Evolutionary conservation across 192 early-diverging fungal species (phyloP).

Genomic region (Backusella westeae): DNA sequence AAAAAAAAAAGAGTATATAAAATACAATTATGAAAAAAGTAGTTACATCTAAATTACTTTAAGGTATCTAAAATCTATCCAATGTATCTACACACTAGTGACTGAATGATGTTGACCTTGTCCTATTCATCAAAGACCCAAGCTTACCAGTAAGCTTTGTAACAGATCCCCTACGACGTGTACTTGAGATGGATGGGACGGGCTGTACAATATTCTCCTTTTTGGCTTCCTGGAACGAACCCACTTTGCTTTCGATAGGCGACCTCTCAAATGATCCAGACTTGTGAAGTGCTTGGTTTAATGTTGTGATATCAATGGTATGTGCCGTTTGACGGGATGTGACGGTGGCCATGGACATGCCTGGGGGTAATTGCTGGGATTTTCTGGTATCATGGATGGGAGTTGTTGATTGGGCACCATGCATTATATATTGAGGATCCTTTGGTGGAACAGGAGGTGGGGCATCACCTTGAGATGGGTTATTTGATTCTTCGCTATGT

Average conservation of each 20-base stretch:
- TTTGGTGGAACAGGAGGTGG: conserved; percentile 17
- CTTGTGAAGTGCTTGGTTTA: not conserved
- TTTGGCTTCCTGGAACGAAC: not conserved
- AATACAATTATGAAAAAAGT: not conserved
- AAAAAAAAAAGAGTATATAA: not conserved
- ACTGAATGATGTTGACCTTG: conserved; percentile 6
- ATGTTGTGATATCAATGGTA: conserved; percentile 7
- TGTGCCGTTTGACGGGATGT: conserved; percentile 8
- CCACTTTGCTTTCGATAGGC: not conserved
- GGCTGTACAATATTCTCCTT: not conserved
- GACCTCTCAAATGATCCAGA: not conserved
- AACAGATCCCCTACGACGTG: conserved; percentile 6
- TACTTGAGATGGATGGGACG: not conserved
- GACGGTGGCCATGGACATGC: conserved; percentile 6
- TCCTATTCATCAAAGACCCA: conserved; percentile 2
- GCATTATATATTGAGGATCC: not conserved
- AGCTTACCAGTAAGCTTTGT: conserved; percentile 15
- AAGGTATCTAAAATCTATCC: not conserved
- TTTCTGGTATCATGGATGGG: not conserved
- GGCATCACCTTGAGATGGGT: too few relatives aligned
- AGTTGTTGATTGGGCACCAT: too few relatives aligned
- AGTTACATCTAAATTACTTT: not conserved
- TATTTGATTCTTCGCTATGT: not conserved
- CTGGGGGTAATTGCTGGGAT: not conserved
- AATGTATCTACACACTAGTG: not conserved